These are phyloP conservation scores for Phytopythium ostracodes DNA, from an alignment of 352 stramenopile species.

Conservation along the genomic window DNA sequence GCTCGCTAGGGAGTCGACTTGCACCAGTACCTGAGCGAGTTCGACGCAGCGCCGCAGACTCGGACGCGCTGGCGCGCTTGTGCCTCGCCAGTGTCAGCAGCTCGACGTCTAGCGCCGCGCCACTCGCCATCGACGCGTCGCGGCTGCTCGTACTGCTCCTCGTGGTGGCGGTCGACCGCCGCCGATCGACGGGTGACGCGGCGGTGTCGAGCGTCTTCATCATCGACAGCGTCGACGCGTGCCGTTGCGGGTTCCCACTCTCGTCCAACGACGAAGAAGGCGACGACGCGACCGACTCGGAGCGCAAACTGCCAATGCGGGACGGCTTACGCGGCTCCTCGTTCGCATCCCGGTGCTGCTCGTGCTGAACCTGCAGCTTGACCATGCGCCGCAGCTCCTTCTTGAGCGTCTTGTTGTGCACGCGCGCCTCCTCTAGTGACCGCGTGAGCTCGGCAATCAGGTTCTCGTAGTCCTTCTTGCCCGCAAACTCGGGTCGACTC, in stretches of 20 bases:
- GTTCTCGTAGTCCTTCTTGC: slow-evolving; percentile 71
- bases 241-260: slow-evolving; percentile 6
- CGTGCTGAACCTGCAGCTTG: slow-evolving; percentile 49
- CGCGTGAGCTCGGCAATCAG: slow-evolving; percentile 62
- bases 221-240: slow-evolving; percentile 62
- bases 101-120: slow-evolving; percentile 39
- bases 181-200: neutral
- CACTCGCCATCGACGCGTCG: neutral
- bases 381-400: slow-evolving; percentile 74
- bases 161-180: slow-evolving; percentile 10
- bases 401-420: slow-evolving; percentile 82
- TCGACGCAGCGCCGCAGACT: neutral
- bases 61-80: slow-evolving; percentile 22
- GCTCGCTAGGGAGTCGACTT: neutral
- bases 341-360: slow-evolving; percentile 13
- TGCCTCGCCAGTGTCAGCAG: slow-evolving; percentile 41
- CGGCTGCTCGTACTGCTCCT: slow-evolving; percentile 10
- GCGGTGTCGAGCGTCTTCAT: slow-evolving; percentile 39
- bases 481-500: slow-evolving; percentile 34
- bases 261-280: neutral
- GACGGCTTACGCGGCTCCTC: neutral
- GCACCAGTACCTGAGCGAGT: neutral
- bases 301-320: neutral
- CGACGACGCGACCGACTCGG: neutral
- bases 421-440: slow-evolving; percentile 58